These are phyloP conservation scores for Hyphodiscus hymeniophilus DNA, from an alignment of 495 filamentous ascomycete species.

Conservation along the genomic window DNA sequence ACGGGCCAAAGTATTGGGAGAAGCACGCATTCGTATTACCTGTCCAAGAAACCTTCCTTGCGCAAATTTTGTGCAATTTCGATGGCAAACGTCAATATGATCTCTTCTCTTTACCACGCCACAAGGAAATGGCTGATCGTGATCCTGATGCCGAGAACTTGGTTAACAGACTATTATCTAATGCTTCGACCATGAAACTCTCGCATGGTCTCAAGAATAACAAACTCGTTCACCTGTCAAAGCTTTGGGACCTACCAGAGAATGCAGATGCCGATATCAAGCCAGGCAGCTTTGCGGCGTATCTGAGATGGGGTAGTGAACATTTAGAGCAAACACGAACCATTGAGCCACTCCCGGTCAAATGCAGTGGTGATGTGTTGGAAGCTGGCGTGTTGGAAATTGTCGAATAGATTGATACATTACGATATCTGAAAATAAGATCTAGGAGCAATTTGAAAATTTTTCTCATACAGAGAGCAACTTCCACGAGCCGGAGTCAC, in stretches of 20 bases:
- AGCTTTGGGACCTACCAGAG: background rate
- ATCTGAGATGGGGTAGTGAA: background rate
- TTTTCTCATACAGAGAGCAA: too few relatives aligned
- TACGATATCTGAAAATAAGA: too few relatives aligned
- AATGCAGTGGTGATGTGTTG: background rate
- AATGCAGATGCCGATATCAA: background rate
- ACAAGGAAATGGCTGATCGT: background rate
- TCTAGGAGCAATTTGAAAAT: too few relatives aligned
- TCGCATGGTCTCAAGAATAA: background rate
- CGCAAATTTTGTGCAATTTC: background rate
- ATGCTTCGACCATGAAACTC: background rate
- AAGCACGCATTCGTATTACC: background rate
- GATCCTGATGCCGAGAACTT: background rate
- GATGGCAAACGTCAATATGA: background rate
- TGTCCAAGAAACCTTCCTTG: background rate
- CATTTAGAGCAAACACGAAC: background rate
- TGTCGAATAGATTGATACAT: background rate
- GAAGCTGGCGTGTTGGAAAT: background rate
- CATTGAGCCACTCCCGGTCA: background rate
- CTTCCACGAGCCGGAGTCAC: too few relatives aligned
- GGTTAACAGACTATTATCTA: background rate
- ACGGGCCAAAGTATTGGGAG: background rate
- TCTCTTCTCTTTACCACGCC: conserved; percentile 1
- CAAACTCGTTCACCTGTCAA: background rate
- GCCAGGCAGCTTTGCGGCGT: background rate